Conservation (phyloP, 2,329 filamentous ascomycete species). For the Triangularia setosa region DNA sequence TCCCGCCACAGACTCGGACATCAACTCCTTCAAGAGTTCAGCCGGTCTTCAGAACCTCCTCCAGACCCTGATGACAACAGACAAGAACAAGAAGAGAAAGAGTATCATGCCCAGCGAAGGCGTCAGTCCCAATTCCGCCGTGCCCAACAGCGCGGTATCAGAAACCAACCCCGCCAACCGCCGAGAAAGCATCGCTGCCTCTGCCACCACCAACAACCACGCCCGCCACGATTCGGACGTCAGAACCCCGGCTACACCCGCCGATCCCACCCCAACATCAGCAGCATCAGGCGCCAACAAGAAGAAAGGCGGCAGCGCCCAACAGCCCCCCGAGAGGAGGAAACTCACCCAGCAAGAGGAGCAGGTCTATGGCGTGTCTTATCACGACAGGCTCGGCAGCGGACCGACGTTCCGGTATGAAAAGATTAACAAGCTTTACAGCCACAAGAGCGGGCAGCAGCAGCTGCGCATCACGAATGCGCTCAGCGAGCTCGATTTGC, state of each 20-base stretch:
- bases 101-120: slow-evolving; percentile 58
- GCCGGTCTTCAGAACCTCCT: slow-evolving; percentile 75
- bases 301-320: slow-evolving; percentile 39
- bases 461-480: slow-evolving; percentile 71
- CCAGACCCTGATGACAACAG: slow-evolving; percentile 74
- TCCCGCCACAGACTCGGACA: slow-evolving; percentile 65
- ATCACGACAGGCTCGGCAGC: slow-evolving; percentile 78
- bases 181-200: slow-evolving; percentile 52
- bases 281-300: slow-evolving; percentile 34
- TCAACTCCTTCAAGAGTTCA: slow-evolving; percentile 74
- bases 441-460: slow-evolving; percentile 71
- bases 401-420: slow-evolving; percentile 90
- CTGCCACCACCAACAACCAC: slow-evolving; percentile 29
- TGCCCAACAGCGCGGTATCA: slow-evolving; percentile 35
- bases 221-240: slow-evolving; percentile 44
- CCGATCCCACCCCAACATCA: slow-evolving; percentile 28
- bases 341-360: slow-evolving; percentile 74
- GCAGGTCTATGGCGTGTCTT: slow-evolving; percentile 74
- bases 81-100: slow-evolving; percentile 86
- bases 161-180: slow-evolving; percentile 38
- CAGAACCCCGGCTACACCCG: slow-evolving; percentile 36
- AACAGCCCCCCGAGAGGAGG: slow-evolving; percentile 53
- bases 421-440: slow-evolving; percentile 72
- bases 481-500: slow-evolving; percentile 68
- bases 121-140: slow-evolving; percentile 42